Evolutionary conservation across 768 basidiomycete species (phyloP).

Genomic region (Pleurotus cornucopiae): DNA sequence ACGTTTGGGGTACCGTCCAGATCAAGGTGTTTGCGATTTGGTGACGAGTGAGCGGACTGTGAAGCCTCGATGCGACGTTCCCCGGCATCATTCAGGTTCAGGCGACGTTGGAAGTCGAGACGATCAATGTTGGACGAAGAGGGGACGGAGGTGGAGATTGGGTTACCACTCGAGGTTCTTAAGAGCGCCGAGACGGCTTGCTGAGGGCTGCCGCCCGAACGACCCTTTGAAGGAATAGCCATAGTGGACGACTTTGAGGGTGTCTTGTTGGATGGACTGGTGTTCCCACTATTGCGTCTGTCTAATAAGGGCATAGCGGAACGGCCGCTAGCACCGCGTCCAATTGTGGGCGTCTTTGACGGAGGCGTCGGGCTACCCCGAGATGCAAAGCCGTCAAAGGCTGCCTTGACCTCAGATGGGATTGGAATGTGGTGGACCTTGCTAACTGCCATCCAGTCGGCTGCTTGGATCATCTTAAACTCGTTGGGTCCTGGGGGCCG

Average conservation of each 20-base stretch:
- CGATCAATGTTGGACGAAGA: conserved; percentile 44
- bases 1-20: conserved; percentile 42
- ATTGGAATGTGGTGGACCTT: conserved; percentile 71
- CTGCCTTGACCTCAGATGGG: conserved; percentile 65
- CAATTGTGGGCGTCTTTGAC: conserved; percentile 21
- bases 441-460: conserved; percentile 80
- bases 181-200: conserved; percentile 36
- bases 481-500: conserved; percentile 64
- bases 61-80: conserved; percentile 43
- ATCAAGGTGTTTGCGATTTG: conserved; percentile 56
- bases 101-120: conserved; percentile 40
- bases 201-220: conserved; percentile 52
- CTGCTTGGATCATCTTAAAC: conserved; percentile 57
- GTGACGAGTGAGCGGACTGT: conserved; percentile 57
- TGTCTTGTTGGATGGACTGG: conserved; percentile 37
- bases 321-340: conserved; percentile 22
- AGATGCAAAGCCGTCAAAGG: conserved; percentile 52
- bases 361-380: conserved; percentile 29
- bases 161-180: conserved; percentile 35
- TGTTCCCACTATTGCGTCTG: conserved; percentile 42
- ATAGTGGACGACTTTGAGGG: conserved; percentile 27
- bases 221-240: conserved; percentile 36
- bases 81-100: conserved; percentile 29
- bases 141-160: conserved; percentile 42
- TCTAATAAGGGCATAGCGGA: conserved; percentile 29